phyloP scores from a whole-genome alignment of 805 yeast genomes.

The Nakazawaea ambrosiae region DNA sequence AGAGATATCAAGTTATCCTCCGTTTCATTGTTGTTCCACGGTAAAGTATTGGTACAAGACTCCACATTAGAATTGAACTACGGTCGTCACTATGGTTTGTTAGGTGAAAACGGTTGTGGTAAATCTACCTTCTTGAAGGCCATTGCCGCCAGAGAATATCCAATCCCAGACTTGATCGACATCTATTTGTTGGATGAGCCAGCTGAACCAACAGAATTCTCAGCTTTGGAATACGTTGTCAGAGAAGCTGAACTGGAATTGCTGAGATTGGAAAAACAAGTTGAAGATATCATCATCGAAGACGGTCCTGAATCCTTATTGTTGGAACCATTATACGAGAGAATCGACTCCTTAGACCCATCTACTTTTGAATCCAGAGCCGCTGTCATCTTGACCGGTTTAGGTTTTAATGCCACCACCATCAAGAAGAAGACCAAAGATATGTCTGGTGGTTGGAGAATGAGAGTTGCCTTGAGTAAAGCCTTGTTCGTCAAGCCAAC shows the following conservation, averaged over 20 bases:
- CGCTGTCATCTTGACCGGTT: slow-evolving; percentile 90
- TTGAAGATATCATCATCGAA: slow-evolving; percentile 80
- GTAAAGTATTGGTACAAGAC: slow-evolving; percentile 93
- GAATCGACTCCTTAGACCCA: slow-evolving; percentile 94
- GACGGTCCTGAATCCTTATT: slow-evolving; percentile 91
- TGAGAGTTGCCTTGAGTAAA: slow-evolving; percentile 98
- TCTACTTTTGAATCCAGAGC: slow-evolving; percentile 95
- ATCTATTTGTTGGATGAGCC: slow-evolving; percentile 94
- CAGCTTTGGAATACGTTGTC: slow-evolving; percentile 94
- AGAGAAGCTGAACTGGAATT: slow-evolving; percentile 93
- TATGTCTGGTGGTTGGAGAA: slow-evolving; percentile 99
- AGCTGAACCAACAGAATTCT: slow-evolving; percentile 86
- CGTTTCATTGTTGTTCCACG: slow-evolving; percentile 90
- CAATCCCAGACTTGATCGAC: slow-evolving; percentile 88
- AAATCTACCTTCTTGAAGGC: slow-evolving; percentile 93
- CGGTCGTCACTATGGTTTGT: slow-evolving; percentile 95
- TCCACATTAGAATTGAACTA: slow-evolving; percentile 87
- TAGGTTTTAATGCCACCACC: slow-evolving; percentile 86
- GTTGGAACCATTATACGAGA: slow-evolving; percentile 87
- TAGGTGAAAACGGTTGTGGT: slow-evolving; percentile 99
- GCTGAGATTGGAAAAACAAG: slow-evolving; percentile 83
- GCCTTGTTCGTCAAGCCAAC: slow-evolving; percentile 98
- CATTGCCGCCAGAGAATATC: slow-evolving; percentile 92
- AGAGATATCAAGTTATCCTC: slow-evolving; percentile 91
- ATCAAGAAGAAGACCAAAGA: slow-evolving; percentile 93